Percentiles rank a stretch among this genome's conserved stretches.
Evolutionary conservation across 2,329 filamentous ascomycete species (phyloP).

Genomic region (Dothideomycetes sp.): DNA sequence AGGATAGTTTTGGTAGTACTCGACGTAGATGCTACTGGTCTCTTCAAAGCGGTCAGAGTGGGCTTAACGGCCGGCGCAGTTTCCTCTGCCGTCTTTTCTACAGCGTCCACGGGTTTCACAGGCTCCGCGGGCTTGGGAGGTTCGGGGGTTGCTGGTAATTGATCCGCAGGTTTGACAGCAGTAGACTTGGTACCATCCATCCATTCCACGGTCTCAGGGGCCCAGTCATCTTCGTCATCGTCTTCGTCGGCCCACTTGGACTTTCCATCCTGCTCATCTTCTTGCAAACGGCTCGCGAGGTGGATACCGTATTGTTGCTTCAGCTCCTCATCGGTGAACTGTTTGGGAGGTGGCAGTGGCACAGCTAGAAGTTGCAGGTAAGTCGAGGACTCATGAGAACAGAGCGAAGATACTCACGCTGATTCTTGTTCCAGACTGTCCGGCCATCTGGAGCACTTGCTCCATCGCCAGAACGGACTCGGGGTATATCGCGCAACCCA

Average conservation of each 20-base stretch:
- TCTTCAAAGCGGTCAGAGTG: slow-evolving; percentile 19
- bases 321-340: slow-evolving; percentile 77
- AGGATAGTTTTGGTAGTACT: slow-evolving; percentile 36
- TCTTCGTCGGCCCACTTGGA: slow-evolving; percentile 86
- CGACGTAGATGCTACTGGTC: slow-evolving; percentile 16
- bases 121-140: slow-evolving; percentile 1
- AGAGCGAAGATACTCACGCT: no score
- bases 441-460: slow-evolving; percentile 52
- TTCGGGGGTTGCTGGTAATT: slow-evolving; percentile 6
- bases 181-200: slow-evolving; percentile 76
- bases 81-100: slow-evolving; percentile 10
- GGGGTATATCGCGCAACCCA: slow-evolving; percentile 41
- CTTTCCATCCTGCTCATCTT: slow-evolving; percentile 51
- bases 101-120: slow-evolving; percentile 14
- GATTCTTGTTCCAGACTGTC: slow-evolving; percentile 83
- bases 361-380: slow-evolving; percentile 36
- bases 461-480: slow-evolving; percentile 17
- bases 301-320: slow-evolving; percentile 78
- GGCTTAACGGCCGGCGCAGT: slow-evolving; percentile 13
- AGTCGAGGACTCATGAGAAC: slow-evolving; percentile 7
- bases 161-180: slow-evolving; percentile 7
- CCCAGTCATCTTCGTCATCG: slow-evolving; percentile 81
- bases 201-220: slow-evolving; percentile 76
- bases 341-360: slow-evolving; percentile 61
- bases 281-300: slow-evolving; percentile 67